Evolutionary conservation across 2,329 filamentous ascomycete species (phyloP).

Genomic region (Exophiala sp.): DNA sequence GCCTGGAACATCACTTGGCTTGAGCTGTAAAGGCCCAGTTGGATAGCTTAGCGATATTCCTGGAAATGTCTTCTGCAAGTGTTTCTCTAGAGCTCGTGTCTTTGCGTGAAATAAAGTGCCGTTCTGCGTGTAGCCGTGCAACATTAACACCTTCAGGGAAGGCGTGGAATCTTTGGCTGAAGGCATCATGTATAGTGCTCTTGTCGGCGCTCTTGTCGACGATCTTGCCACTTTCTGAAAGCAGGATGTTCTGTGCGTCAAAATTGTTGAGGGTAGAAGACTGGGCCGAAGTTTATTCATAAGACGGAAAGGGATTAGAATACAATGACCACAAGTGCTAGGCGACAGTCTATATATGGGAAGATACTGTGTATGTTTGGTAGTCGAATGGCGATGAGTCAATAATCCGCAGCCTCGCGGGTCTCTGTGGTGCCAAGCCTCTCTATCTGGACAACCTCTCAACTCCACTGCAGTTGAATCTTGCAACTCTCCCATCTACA

Average conservation of each 20-base stretch:
- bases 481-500: background rate
- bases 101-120: constrained; percentile 79
- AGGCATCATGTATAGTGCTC: constrained; percentile 14
- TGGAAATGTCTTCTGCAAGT: constrained; percentile 67
- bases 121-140: constrained; percentile 87
- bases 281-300: constrained; percentile 10
- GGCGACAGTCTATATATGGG: no score
- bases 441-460: no score
- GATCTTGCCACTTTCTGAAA: background rate
- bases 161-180: constrained; percentile 9
- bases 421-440: background rate
- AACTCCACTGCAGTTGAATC: no score
- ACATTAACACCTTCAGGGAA: constrained; percentile 63
- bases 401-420: background rate
- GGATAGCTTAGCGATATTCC: constrained; percentile 60
- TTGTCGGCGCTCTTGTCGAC: background rate
- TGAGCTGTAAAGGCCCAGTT: constrained; percentile 60
- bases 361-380: no score
- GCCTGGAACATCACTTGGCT: constrained; percentile 62
- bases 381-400: background rate
- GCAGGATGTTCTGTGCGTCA: background rate
- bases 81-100: constrained; percentile 78
- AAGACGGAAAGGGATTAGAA: no score
- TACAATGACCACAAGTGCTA: no score
- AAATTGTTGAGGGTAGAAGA: background rate